Base-by-base conservation (phyloP, 352 stramenopile species). In the Phytophthora megakarya region DNA sequence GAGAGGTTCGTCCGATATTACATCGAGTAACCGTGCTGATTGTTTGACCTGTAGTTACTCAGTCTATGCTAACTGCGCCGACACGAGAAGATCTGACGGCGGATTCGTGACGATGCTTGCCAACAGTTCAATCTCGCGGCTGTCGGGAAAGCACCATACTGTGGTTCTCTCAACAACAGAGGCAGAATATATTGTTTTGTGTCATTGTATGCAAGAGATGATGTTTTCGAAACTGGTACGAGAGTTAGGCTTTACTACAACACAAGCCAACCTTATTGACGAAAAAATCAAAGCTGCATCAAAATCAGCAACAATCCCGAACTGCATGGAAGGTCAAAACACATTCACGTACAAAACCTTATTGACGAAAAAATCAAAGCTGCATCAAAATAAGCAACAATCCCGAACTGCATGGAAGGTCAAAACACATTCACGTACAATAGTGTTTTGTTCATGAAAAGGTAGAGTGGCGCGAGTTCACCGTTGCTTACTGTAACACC, bases 401-500 rank as follows among this genome's bases (percentile, higher is more conserved):
- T 22, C 16, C 16, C 3, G 37, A 21, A 21, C n/a, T 43, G 5
- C n/a, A 22, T 35, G 15, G 26, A 32, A 32, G 26, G n/a, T n/a
- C 21, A 18, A 47, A 26, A 44, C 38, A 44, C 5, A 46, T 32
- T 33, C 12, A 11, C 33, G 33, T 39, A 39, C 5, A 18, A 44
- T 55, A 19, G 16, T 26, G 23, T 21, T 45, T 40, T 26, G 19
- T 55, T 10, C 47, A 44, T 28, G 21, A 55, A 26, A 43, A 44
- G 12, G 15, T 52, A 13, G 56, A 75, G 21, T 39, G 38, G 13
- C 51, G 56, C 33, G 47, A 55, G 18, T 69, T 73, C n/a, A 33
- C 13, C 13, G 47, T 72, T 16, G 21, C 19, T 1, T 76, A 80
- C 35, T 76, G 50, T 44, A 65, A 62, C 28, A 75, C 63, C 18